These are phyloP conservation scores for Ulvella scutata DNA, from an alignment of 139 green algal genomes.

Conservation along the genomic window DNA sequence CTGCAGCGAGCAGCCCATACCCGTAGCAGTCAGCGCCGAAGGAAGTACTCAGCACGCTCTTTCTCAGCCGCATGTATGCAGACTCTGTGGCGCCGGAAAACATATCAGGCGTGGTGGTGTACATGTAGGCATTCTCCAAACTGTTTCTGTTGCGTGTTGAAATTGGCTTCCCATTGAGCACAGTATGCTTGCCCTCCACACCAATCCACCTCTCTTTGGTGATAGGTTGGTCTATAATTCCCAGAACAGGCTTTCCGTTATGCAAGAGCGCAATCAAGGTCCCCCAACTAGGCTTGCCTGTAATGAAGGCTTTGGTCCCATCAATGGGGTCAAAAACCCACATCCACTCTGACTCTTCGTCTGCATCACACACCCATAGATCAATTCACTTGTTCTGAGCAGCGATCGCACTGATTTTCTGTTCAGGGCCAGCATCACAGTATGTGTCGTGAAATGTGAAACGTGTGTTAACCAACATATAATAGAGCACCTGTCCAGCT, in stretches of 20 bases:
- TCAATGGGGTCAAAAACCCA: slow-evolving; percentile 98
- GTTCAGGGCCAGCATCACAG: too few relatives aligned
- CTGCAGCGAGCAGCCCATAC: slow-evolving; percentile 84
- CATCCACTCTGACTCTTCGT: slow-evolving; percentile 35
- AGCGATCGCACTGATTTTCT: too few relatives aligned
- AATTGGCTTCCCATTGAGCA: slow-evolving; percentile 67
- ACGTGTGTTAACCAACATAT: too few relatives aligned
- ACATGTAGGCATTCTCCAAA: slow-evolving; percentile 35
- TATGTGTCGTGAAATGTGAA: too few relatives aligned
- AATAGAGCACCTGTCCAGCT: too few relatives aligned
- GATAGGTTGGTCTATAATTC: slow-evolving; percentile 93
- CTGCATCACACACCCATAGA: background rate
- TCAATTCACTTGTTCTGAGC: background rate
- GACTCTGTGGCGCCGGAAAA: slow-evolving; percentile 44
- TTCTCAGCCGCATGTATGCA: slow-evolving; percentile 53
- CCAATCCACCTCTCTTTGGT: slow-evolving; percentile 84
- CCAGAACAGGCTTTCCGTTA: slow-evolving; percentile 72
- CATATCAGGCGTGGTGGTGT: slow-evolving; percentile 87
- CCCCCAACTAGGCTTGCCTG: slow-evolving; percentile 93
- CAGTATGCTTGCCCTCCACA: slow-evolving; percentile 50
- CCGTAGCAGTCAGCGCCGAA: slow-evolving; percentile 99
- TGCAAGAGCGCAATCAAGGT: slow-evolving; percentile 86
- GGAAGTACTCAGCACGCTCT: slow-evolving; percentile 17
- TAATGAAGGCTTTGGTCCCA: slow-evolving; percentile 98
- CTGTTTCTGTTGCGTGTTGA: slow-evolving; percentile 18